A percentile compares a stretch with the other conserved stretches of the same genome.
Conservation (phyloP, 768 basidiomycete genomes). For the Serpula lacrymans region DNA sequence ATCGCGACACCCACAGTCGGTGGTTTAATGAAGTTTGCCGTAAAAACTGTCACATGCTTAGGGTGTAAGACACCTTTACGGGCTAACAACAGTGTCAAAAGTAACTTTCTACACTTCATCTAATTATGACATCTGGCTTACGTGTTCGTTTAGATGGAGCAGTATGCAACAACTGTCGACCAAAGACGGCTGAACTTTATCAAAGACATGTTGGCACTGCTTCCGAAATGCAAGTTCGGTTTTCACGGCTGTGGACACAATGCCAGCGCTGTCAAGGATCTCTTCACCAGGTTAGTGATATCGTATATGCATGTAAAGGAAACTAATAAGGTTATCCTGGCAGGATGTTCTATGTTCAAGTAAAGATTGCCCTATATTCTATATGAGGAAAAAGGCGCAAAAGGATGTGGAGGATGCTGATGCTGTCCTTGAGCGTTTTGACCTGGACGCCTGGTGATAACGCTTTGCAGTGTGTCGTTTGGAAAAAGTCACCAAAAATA, state of each 20-base stretch:
- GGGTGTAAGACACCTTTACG: constrained; percentile 91
- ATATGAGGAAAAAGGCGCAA: constrained; percentile 97
- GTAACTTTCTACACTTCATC: constrained; percentile 35
- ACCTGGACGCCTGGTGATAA: constrained; percentile 72
- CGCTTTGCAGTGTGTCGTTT: too few relatives aligned
- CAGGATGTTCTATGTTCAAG: constrained; percentile 96
- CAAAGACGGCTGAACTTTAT: constrained; percentile 84
- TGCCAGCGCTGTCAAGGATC: constrained; percentile 99
- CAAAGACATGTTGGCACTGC: constrained; percentile 80
- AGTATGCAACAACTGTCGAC: constrained; percentile 90
- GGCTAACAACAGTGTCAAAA: constrained; percentile 68
- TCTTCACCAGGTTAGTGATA: constrained; percentile 71
- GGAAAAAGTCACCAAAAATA: too few relatives aligned
- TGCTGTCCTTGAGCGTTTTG: constrained; percentile 79
- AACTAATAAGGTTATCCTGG: neutral
- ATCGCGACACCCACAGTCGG: constrained; percentile 97
- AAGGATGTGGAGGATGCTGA: constrained; percentile 93
- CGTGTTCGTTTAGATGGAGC: constrained; percentile 63
- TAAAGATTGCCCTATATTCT: constrained; percentile 98
- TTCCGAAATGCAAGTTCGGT: constrained; percentile 83
- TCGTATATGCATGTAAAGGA: neutral
- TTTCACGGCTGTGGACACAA: constrained; percentile 96
- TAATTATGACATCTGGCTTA: constrained; percentile 1
- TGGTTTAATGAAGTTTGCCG: constrained; percentile 98
- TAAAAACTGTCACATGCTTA: constrained; percentile 91